Evolutionary conservation across 176 grass and related monocot genomes (phyloP).

Genomic region (Coix lacrymajobi): DNA sequence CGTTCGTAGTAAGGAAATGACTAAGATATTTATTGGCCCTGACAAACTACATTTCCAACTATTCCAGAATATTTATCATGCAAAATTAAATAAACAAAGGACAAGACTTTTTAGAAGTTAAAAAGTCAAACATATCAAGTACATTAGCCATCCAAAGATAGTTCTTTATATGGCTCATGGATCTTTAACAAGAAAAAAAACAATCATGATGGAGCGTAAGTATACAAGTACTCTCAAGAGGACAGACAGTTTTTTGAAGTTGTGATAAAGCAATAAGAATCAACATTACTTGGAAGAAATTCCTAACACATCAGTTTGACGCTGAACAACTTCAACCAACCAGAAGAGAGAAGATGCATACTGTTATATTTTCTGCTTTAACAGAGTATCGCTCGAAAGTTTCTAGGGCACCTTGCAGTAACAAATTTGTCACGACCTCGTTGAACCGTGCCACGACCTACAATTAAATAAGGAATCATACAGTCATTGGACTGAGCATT

Average conservation of each 20-base stretch:
- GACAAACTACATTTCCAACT: not conserved
- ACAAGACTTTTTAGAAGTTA: not conserved
- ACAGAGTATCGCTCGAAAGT: constrained; percentile 74
- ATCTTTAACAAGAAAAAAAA: not conserved
- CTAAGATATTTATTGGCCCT: not conserved
- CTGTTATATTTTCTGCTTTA: constrained; percentile 79
- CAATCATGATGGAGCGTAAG: not conserved
- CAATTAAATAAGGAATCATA: not conserved
- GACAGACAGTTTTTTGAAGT: not conserved
- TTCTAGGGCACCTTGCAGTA: constrained; percentile 83
- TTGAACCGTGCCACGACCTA: constrained; percentile 97
- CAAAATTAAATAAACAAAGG: not conserved
- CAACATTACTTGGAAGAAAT: not conserved
- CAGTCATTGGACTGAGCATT: not conserved
- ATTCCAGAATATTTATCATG: not conserved
- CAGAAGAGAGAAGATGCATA: constrained; percentile 25
- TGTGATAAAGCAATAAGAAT: not conserved
- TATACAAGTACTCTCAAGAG: not conserved
- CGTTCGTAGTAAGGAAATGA: not conserved
- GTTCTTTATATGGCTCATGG: not conserved
- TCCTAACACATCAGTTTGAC: not conserved
- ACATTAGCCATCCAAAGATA: constrained; percentile 2
- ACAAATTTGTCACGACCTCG: constrained; percentile 76
- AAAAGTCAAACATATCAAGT: not conserved
- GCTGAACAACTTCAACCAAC: not conserved